Base-by-base conservation (phyloP, 164 flowering plant species). In the Magnolia officinalis region DNA sequence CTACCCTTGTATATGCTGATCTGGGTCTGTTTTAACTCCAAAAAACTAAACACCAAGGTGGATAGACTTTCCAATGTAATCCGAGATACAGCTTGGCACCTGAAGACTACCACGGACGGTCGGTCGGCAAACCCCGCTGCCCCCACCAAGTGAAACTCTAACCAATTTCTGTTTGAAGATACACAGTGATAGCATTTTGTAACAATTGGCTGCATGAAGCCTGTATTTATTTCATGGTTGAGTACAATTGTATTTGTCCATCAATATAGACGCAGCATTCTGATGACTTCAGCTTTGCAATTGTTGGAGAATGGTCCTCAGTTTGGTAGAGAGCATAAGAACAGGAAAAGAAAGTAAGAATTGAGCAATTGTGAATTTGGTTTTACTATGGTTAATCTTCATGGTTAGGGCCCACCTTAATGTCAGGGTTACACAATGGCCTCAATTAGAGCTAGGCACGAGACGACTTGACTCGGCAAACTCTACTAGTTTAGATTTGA, bases 1-100 rank as follows among this genome's bases (percentile, higher is more conserved):
- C 70, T 76, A 52, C 58, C 76, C 78, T 71, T 66, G 72, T 79
- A 72, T 75, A 79, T 71, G 61, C 72, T 74, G 73, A 75, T 52
- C 65, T 52, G 77, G 78, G 52, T 66, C 18, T 16, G 29, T 73
- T 7, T 74, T 78, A 50, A 70, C 74, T 61, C 52, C 72, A 72
- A 55, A 16, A 50, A 31, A 20, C 59, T 21, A 50, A 66, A 77
- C 63, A 23, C 72, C 72, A 55, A 65, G 13, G 71, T 49, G 68
- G 67, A 59, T 26, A 20, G 65, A 71, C 13, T 64, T 77, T n/a
- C 31, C 74, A 10, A 18, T 72, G 45, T n/a, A 3, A 75, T 45
- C 50, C 51, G 71, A 19, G n/a, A 31, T 23, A 19, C 51, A 14
- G 21, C 59, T 51, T 51, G 63, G 64, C 21, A 52, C 37, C 20